Conservation (phyloP, 148 eudicot genomes). For the Nepenthes mirabilis region DNA sequence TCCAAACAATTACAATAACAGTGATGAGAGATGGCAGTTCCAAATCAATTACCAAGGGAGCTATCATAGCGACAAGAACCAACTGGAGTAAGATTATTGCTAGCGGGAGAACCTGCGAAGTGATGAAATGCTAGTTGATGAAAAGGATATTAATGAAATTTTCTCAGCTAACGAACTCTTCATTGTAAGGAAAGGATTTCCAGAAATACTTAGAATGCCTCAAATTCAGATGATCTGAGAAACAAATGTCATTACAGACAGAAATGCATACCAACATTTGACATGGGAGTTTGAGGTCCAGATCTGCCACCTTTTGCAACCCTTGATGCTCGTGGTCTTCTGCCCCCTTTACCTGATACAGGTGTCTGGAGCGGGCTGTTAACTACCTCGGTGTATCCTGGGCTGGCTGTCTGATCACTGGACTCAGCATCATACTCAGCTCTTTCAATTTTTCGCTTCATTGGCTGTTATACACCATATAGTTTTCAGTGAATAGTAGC, state of each 20-base stretch:
- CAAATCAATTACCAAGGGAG: constrained; percentile 53
- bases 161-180: too few species aligned
- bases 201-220: too few species aligned
- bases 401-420: constrained; percentile 25
- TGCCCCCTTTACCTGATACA: constrained; percentile 54
- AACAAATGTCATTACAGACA: too few species aligned
- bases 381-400: constrained; percentile 36
- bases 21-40: neutral
- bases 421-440: constrained; percentile 41
- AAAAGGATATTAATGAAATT: neutral
- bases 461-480: constrained; percentile 24
- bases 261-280: constrained; percentile 48
- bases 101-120: constrained; percentile 69
- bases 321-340: constrained; percentile 54
- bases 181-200: too few species aligned
- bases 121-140: neutral
- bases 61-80: constrained; percentile 96
- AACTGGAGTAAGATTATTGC: constrained; percentile 61
- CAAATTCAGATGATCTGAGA: too few species aligned
- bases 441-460: constrained; percentile 58
- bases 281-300: constrained; percentile 46
- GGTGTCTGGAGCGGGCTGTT: constrained; percentile 60
- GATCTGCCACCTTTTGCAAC: constrained; percentile 35
- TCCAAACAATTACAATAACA: neutral
- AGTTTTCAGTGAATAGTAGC: neutral